Evolutionary conservation across 2,329 filamentous ascomycete genomes (phyloP).

Genomic region (Tolypocladium cylindrosporum): DNA sequence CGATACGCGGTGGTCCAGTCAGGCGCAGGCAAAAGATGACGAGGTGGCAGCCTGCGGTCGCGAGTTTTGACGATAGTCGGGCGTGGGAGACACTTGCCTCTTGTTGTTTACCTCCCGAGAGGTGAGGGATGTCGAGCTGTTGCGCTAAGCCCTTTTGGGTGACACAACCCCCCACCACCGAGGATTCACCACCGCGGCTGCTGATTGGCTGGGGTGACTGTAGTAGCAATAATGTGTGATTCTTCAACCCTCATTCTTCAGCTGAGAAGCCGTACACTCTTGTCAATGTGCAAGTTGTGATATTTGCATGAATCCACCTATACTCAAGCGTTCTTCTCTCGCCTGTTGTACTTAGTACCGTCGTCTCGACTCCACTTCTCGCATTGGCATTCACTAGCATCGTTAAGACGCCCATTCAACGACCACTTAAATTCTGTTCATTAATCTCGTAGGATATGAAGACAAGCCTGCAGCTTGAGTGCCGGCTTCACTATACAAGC

Average conservation of each 20-base stretch:
- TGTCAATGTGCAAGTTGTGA: no score
- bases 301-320: no score
- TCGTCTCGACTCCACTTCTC: neutral
- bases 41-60: neutral
- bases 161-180: neutral
- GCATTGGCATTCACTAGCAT: neutral
- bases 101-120: constrained; percentile 9
- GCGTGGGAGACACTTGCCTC: constrained; percentile 5
- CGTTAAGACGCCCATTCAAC: neutral
- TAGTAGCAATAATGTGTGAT: no score
- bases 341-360: neutral
- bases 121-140: neutral
- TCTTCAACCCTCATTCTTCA: neutral
- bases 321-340: no score
- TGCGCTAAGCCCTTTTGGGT: constrained; percentile 6
- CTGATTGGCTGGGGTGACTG: constrained; percentile 1
- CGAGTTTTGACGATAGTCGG: constrained; percentile 2
- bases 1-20: neutral
- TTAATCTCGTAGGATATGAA: no score
- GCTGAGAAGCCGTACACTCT: no score
- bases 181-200: neutral
- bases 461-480: neutral
- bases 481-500: neutral
- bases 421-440: no score
- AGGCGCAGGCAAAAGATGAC: neutral